Evolutionary conservation across 2,329 filamentous ascomycete genomes (phyloP), one percentile per base, ranked within the genome.

Genomic region (Akanthomyces uredinophilus): DNA sequence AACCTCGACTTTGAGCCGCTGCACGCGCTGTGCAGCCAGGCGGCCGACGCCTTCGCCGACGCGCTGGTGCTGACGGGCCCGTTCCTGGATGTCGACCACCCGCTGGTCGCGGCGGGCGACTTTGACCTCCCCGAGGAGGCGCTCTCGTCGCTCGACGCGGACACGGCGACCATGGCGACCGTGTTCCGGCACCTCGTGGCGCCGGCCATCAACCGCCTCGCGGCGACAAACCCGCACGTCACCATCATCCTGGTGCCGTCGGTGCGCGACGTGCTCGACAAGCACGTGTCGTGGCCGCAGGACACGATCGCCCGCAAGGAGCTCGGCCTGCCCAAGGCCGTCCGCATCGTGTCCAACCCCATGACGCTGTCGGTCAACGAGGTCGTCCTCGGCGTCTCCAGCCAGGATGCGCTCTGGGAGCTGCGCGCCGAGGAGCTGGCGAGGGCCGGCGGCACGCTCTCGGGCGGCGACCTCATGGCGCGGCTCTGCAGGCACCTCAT

Each of bases 291-390:
- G 18, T 98, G 91, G 87, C 92, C 93, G 0, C 81, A 83, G 67
- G 83, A 86, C 64, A 73, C 77, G 32, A 85, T 96, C 46, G 73
- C 79, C 1, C 80, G 81, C 66, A 90, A 87, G 69, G 89, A 93
- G 20, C 83, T 96, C 7, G 91, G 90, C 5, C 81, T 98, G 5
- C 89, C 89, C 13, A 94, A 91, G 72, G 82, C 88, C 62, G 89
- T 84, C 13, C 87, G 85, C 61, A 84, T 96, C 68, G 85, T 97
- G 18, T 91, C 92, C 2, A 98, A 98, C 71, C 95, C 95, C 1
- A 94, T 96, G 81, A 92, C 90, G 10, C 76, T 98, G 3, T 91
- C 87, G 6, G 81, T 98, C 66, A 99, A 99, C 75, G 95, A 98
- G 75, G 83, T 88, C 49, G 83, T 94, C 1, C 76, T 97, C 29